Base-by-base conservation (phyloP, 495 filamentous ascomycete genomes). In the Delitschia confertaspora region DNA sequence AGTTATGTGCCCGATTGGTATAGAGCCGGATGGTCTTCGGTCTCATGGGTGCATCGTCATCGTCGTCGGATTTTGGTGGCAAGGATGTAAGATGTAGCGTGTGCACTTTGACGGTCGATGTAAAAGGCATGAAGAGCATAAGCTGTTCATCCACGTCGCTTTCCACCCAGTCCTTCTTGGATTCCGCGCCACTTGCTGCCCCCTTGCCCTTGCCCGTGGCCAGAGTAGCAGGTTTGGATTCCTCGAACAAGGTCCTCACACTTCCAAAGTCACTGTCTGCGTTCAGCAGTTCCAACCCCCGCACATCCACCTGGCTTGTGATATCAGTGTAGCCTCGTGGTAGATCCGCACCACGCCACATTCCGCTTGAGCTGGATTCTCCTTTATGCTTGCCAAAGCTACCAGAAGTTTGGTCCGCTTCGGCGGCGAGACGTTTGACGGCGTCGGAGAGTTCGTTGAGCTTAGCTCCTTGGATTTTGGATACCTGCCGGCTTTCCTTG, bases 111-210 rank as follows among this genome's bases (percentile, higher is more conserved):
- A 95, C 55, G 34, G 80, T 85, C 7, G 82, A 78, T 62, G 87
- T 79, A 64, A 98, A 95, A 6, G 91, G 91, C 34, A 93, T 69
- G 61, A 82, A 95, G 38, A 98, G 74, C 80, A 98, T 84, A 46
- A 98, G 63, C 71, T 98, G 93, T 68, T 95, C 87, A 60, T 98
- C 91, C n/a, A 88, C 94, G 59, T 95, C 93, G 58, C 85, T 95
- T 71, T 96, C 86, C n/a, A 95, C 76, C 85, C 87, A 96, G 64
- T 98, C 91, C 38, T 49, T 44, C 51, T 76, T 76, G 11, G 51
- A 43, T 23, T 66, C 50, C 30, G 61, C 56, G 11, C 56, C 63
- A 27, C 56, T 57, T 8, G 61, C 62, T 32, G 62, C 71, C 10
- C 60, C 66, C 62, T 82, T 84, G 29, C 75, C 61, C 31, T 65